Conservation (phyloP, 2,329 filamentous ascomycete genomes). For the Fusarium pseudonygamai region DNA sequence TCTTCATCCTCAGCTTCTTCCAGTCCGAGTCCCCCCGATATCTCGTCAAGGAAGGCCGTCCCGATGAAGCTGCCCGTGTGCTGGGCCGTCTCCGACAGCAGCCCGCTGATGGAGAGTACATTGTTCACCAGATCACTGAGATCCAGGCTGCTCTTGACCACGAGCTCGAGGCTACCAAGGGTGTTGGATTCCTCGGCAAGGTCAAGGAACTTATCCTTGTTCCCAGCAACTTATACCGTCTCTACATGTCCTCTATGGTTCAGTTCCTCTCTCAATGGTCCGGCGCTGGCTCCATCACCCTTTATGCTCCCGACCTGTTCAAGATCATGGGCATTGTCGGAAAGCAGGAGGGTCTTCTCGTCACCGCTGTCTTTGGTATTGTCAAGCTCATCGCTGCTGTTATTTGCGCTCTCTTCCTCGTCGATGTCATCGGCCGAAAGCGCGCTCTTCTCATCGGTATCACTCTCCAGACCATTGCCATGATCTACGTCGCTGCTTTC, state of each 20-base stretch:
- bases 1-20: slow-evolving; percentile 74
- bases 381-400: slow-evolving; percentile 76
- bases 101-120: slow-evolving; percentile 66
- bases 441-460: slow-evolving; percentile 70
- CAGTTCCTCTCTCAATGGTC: slow-evolving; percentile 81
- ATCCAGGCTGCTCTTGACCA: slow-evolving; percentile 74
- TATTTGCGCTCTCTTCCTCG: slow-evolving; percentile 78
- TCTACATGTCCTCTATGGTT: slow-evolving; percentile 73
- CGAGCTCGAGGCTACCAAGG: slow-evolving; percentile 76
- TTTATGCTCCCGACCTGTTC: slow-evolving; percentile 81
- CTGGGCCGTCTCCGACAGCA: slow-evolving; percentile 70
- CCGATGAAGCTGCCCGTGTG: slow-evolving; percentile 65
- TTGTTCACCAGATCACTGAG: slow-evolving; percentile 67
- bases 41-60: slow-evolving; percentile 70
- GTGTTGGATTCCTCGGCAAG: slow-evolving; percentile 70
- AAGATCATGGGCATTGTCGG: slow-evolving; percentile 75
- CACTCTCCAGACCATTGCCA: slow-evolving; percentile 66
- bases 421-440: slow-evolving; percentile 82
- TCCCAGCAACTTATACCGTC: slow-evolving; percentile 75
- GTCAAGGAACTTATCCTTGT: slow-evolving; percentile 75
- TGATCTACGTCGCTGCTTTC: slow-evolving; percentile 71
- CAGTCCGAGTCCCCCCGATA: slow-evolving; percentile 76
- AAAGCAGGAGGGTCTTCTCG: slow-evolving; percentile 73
- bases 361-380: slow-evolving; percentile 80
- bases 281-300: slow-evolving; percentile 77